Conservation (phyloP, 2,329 filamentous ascomycete species). For the Pseudogymnoascus sp. region DNA sequence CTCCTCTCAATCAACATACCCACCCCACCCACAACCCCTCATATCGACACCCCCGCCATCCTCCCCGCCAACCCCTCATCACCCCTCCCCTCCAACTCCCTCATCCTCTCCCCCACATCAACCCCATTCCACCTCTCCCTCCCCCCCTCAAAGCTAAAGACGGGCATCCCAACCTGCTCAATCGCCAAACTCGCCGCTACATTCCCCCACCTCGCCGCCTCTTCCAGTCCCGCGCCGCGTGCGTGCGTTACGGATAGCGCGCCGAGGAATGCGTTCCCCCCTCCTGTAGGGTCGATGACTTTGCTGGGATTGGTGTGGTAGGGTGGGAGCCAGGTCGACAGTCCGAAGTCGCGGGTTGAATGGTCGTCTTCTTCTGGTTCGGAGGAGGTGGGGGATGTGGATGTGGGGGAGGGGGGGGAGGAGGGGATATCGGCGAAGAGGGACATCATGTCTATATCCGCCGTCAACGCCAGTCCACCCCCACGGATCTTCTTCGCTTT, state of each 20-base stretch:
- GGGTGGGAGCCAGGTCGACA: conserved; percentile 69
- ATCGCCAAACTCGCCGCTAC: conserved; percentile 88
- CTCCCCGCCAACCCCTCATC: neutral
- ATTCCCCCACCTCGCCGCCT: conserved; percentile 69
- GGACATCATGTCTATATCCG: conserved; percentile 54
- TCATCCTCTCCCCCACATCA: conserved; percentile 42
- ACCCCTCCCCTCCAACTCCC: conserved; percentile 34
- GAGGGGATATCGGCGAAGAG: conserved; percentile 49
- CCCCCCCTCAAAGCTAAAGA: conserved; percentile 37
- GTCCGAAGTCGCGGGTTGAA: conserved; percentile 42
- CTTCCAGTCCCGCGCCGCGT: conserved; percentile 50
- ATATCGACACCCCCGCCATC: neutral
- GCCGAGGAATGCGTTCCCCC: conserved; percentile 79
- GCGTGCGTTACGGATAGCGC: conserved; percentile 50
- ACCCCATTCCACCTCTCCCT: conserved; percentile 55
- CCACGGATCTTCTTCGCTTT: conserved; percentile 35
- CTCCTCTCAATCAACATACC: neutral
- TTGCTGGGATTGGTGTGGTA: conserved; percentile 48
- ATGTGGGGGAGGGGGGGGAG: neutral
- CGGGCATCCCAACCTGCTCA: conserved; percentile 82
- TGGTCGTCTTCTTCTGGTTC: conserved; percentile 25
- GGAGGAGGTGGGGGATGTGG: conserved; percentile 26
- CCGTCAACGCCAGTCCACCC: conserved; percentile 42
- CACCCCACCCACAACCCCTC: neutral
- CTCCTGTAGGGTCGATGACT: conserved; percentile 89